Evolutionary conservation across 2,329 filamentous ascomycete species (phyloP).

Genomic region (Myriosclerotinia curreyana): DNA sequence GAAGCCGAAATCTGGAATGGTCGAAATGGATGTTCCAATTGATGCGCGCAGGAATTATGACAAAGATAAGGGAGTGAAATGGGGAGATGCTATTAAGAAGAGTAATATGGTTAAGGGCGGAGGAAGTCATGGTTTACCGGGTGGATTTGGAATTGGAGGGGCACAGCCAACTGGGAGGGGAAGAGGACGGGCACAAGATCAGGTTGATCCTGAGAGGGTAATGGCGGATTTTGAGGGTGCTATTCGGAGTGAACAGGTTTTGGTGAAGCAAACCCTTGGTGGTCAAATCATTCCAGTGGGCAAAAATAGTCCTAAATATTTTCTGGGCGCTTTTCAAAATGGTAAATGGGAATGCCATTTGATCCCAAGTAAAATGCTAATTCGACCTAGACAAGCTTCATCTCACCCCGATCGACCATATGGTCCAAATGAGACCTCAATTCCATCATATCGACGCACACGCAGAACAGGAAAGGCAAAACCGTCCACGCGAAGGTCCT

Average conservation of each 20-base stretch:
- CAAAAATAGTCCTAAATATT: conserved; percentile 63
- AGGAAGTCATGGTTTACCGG: conserved; percentile 67
- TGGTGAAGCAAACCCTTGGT: conserved; percentile 79
- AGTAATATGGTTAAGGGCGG: conserved; percentile 52
- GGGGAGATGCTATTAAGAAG: conserved; percentile 71
- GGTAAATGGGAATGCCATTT: conserved; percentile 50
- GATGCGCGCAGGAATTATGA: conserved; percentile 71
- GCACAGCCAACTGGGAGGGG: conserved; percentile 39
- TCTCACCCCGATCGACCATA: conserved; percentile 75
- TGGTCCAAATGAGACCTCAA: conserved; percentile 87
- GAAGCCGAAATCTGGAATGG: conserved; percentile 76
- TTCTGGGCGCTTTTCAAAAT: conserved; percentile 86
- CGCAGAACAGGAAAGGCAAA: conserved; percentile 58
- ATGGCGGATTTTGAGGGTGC: conserved; percentile 63
- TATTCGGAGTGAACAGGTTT: conserved; percentile 65
- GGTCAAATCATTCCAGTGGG: conserved; percentile 71
- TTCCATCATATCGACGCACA: conserved; percentile 89
- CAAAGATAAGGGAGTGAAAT: conserved; percentile 74
- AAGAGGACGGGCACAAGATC: conserved; percentile 43
- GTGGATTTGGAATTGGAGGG: conserved; percentile 65
- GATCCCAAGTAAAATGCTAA: conserved; percentile 8
- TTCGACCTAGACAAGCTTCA: conserved; percentile 69
- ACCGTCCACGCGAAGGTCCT: conserved; percentile 42
- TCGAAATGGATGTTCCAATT: conserved; percentile 90
- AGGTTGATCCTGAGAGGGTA: conserved; percentile 36